Conservation (phyloP, 1,139 yeast species). For the Suhomyces yuchorum region DNA sequence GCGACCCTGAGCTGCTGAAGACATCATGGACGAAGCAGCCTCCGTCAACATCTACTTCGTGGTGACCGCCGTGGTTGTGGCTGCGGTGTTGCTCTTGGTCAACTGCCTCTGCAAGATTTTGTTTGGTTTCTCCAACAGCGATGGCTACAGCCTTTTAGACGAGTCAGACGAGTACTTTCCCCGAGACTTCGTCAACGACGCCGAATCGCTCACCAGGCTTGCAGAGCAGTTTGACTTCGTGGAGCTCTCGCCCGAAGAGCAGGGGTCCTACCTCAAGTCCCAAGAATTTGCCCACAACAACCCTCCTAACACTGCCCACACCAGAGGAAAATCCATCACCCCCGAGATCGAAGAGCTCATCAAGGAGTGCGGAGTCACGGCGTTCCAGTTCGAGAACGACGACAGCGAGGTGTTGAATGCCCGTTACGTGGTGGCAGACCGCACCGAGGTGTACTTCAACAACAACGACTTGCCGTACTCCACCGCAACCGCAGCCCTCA, state of each 20-base stretch:
- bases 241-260: constrained; percentile 47
- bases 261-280: constrained; percentile 36
- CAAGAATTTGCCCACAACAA: constrained; percentile 36
- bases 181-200: constrained; percentile 46
- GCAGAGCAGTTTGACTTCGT: constrained; percentile 44
- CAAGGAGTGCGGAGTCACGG: constrained; percentile 44
- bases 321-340: constrained; percentile 38
- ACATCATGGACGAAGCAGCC: constrained; percentile 1
- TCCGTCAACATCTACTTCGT: constrained; percentile 1
- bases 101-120: constrained; percentile 8
- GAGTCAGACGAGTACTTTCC: constrained; percentile 27
- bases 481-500: constrained; percentile 53
- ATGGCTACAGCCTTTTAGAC: constrained; percentile 17
- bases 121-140: constrained; percentile 1
- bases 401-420: constrained; percentile 30
- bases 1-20: neutral
- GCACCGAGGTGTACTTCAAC: constrained; percentile 58
- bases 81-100: constrained; percentile 6
- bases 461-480: constrained; percentile 46
- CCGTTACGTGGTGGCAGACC: constrained; percentile 57
- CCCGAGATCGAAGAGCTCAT: constrained; percentile 31
- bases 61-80: neutral
- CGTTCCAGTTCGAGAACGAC: constrained; percentile 47
- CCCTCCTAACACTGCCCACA: constrained; percentile 37
- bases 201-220: constrained; percentile 38